Evolutionary conservation across 768 basidiomycete species (phyloP), one percentile per base, ranked within the genome.

Genomic region (Rhizopogon sp.): DNA sequence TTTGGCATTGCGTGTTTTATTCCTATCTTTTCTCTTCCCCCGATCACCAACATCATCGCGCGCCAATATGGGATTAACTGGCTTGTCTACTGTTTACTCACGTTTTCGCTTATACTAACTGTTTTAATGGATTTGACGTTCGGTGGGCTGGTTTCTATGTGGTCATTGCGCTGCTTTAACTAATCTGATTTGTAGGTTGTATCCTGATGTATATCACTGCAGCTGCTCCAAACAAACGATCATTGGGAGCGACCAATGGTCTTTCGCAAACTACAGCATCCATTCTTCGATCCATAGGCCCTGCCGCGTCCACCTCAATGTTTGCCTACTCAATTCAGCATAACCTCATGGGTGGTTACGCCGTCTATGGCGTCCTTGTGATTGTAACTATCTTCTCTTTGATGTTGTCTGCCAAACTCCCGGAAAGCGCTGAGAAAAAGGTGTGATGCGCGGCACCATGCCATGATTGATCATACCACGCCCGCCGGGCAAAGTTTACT

Each of bases 221-320:
- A 25, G 74, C 87, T 28, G 74, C 88, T 0, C 87, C 88, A 6
- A 87, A 87, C 59, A 75, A 76, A 52, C 78, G 81, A 31, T 81
- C 81, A 3, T 75, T 89, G n/a, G 88, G 87, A 39, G 77, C 85
- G 6, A 83, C 83, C 20, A 87, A 88, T 60, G 88, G 88, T 35
- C 63, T 66, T 16, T 62, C 62, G 45, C 70, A 69, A 58, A 66
- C 62, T 43, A 62, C 61, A 10, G 70, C 64, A 29, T 66, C 72
- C 9, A 20, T 70, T 11, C 60, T 61, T 37, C 66, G 71, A 40
- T 67, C 73, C 6, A 8, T 75, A 41, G 74, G 68, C 13, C 73
- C 73, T 20, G 69, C 67, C 5, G 28, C 56, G 5, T 60, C 66
- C 13, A 62, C 72, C 6, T 72, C 72, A 11, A 35, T 75, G 45